Evolutionary conservation across 139 green algal species (phyloP).

Genomic region (Pleodorina starrii): DNA sequence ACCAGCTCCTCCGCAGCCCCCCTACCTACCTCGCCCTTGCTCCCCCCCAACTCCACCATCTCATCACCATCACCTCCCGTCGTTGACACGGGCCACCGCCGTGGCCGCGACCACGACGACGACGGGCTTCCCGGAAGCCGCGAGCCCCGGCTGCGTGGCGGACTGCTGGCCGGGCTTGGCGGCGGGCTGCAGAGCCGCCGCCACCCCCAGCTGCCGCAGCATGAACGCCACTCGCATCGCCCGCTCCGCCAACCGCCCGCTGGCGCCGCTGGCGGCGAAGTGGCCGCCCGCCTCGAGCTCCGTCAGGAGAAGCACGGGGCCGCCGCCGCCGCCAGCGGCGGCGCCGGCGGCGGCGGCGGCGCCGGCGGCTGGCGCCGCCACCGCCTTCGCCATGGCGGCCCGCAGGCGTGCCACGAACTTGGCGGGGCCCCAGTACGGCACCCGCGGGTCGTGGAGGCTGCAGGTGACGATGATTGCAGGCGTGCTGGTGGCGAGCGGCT

Average conservation of each 20-base stretch:
- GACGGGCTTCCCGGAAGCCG: too few species aligned
- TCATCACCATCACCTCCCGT: too few species aligned
- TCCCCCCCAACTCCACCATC: too few species aligned
- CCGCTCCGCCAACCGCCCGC: constrained; percentile 54
- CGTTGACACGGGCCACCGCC: too few species aligned
- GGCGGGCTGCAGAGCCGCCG: too few species aligned
- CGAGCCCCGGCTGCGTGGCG: too few species aligned
- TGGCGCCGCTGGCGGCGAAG: constrained; percentile 75
- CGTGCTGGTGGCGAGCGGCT: neutral
- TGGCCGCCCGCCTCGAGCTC: constrained; percentile 68
- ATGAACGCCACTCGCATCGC: constrained; percentile 79
- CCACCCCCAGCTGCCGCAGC: constrained; percentile 45
- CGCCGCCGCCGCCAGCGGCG: neutral
- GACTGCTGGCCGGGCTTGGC: too few species aligned
- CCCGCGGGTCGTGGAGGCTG: constrained; percentile 59
- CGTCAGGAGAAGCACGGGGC: constrained; percentile 69
- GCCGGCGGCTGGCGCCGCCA: neutral
- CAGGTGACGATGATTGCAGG: constrained; percentile 58
- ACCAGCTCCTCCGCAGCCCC: too few species aligned
- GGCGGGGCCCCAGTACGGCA: constrained; percentile 58
- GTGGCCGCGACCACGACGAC: too few species aligned
- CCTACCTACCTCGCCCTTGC: too few species aligned
- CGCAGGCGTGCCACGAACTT: constrained; percentile 61
- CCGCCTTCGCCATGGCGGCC: constrained; percentile 1
- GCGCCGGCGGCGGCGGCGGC: neutral